A percentile compares a stretch with the other conserved stretches of the same genome.
Conservation (phyloP, 228 moss, liverwort and hornwort genomes). For the Sphagnum magellanicum region DNA sequence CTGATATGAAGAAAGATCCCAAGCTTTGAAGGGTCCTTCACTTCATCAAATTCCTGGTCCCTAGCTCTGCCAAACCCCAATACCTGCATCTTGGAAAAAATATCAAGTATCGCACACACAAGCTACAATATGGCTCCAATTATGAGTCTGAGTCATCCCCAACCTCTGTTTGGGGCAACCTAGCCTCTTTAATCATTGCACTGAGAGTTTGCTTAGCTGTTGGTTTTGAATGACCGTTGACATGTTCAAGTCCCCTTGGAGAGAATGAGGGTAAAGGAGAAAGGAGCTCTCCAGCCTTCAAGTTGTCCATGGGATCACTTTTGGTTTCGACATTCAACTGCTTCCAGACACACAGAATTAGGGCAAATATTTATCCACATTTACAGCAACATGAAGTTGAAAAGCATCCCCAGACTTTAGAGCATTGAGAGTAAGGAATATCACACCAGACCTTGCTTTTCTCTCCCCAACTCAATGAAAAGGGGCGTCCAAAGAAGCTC, state of each 20-base stretch:
- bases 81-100: too few relatives aligned
- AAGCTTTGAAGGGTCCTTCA: too few relatives aligned
- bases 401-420: neutral
- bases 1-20: too few relatives aligned
- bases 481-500: slow-evolving; percentile 40
- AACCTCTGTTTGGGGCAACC: too few relatives aligned
- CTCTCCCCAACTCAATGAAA: slow-evolving; percentile 51
- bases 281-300: slow-evolving; percentile 14
- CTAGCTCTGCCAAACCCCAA: too few relatives aligned
- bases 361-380: neutral
- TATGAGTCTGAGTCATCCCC: too few relatives aligned
- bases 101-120: too few relatives aligned
- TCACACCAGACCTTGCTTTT: slow-evolving; percentile 48
- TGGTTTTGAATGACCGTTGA: slow-evolving; percentile 10
- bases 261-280: slow-evolving; percentile 11
- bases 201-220: neutral
- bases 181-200: slow-evolving; percentile 7
- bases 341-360: neutral
- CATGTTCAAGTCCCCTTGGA: slow-evolving; percentile 7
- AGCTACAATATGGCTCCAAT: too few relatives aligned
- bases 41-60: too few relatives aligned
- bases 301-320: slow-evolving; percentile 5
- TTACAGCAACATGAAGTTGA: neutral
- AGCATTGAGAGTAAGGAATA: neutral
- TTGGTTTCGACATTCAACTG: slow-evolving; percentile 24